These are phyloP conservation scores for Cryphonectria naterciae DNA, from an alignment of 2,329 filamentous ascomycete species.

Conservation along the genomic window DNA sequence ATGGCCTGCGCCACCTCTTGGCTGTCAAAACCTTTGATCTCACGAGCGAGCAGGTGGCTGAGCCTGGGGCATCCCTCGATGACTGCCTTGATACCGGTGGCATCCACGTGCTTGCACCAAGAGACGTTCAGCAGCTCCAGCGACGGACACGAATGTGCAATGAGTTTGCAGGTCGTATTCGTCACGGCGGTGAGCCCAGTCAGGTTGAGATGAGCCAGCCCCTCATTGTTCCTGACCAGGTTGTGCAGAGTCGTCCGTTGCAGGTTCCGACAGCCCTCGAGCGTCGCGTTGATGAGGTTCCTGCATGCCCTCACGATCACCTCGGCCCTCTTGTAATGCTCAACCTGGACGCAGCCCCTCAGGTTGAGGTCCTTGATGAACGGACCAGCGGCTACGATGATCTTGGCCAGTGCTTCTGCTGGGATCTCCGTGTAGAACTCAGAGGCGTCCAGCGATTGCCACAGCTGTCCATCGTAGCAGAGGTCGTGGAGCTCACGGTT, in stretches of 20 bases:
- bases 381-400: slow-evolving; percentile 82
- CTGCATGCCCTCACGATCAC: slow-evolving; percentile 81
- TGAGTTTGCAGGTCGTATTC: slow-evolving; percentile 84
- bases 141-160: slow-evolving; percentile 77
- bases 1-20: slow-evolving; percentile 72
- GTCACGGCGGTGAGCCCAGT: slow-evolving; percentile 79
- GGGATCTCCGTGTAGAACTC: slow-evolving; percentile 89
- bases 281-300: slow-evolving; percentile 84
- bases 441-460: slow-evolving; percentile 82
- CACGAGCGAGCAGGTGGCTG: slow-evolving; percentile 79
- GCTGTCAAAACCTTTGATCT: slow-evolving; percentile 80
- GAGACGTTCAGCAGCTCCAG: slow-evolving; percentile 88
- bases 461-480: slow-evolving; percentile 94
- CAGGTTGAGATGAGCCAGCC: slow-evolving; percentile 82
- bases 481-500: slow-evolving; percentile 78
- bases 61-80: slow-evolving; percentile 74
- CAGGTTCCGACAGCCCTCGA: slow-evolving; percentile 89
- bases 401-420: slow-evolving; percentile 78
- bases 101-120: slow-evolving; percentile 88
- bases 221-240: slow-evolving; percentile 73
- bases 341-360: slow-evolving; percentile 85
- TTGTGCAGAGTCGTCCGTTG: slow-evolving; percentile 77
- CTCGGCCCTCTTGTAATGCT: slow-evolving; percentile 77
- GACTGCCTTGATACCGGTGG: slow-evolving; percentile 73
- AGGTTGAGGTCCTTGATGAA: slow-evolving; percentile 92